phyloP scores from a whole-genome alignment of 208 protist genomes.

The Acanthamoeba lenticulata region DNA sequence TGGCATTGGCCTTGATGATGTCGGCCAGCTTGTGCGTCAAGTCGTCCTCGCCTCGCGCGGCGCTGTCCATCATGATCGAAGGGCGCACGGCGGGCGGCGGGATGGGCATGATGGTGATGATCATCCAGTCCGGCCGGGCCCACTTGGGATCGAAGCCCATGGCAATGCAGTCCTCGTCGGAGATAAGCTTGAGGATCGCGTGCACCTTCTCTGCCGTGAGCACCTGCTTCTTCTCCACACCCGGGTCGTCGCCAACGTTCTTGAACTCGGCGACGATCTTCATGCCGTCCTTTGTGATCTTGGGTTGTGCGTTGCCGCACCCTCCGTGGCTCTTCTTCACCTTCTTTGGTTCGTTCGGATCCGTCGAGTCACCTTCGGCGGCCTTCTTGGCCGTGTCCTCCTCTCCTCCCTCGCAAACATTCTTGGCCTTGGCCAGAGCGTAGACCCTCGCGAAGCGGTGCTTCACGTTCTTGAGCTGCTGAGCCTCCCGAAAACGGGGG shows the following conservation, averaged over 20 bases:
- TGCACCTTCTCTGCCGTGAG: conserved; percentile 83
- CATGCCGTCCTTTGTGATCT: conserved; percentile 83
- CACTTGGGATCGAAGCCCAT: conserved; percentile 92
- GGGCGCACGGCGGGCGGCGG: conserved; percentile 98
- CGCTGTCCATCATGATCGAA: conserved; percentile 88
- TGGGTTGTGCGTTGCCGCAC: conserved; percentile 89
- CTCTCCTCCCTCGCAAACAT: conserved; percentile 83
- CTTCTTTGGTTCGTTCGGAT: conserved; percentile 69
- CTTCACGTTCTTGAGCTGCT: conserved; percentile 78
- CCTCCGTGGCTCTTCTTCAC: conserved; percentile 84
- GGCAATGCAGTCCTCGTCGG: conserved; percentile 86
- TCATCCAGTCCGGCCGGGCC: conserved; percentile 93
- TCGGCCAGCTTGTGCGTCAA: conserved; percentile 97
- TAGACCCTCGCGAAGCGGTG: conserved; percentile 71
- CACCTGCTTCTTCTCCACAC: conserved; percentile 75
- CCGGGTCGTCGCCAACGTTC: conserved; percentile 58
- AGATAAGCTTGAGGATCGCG: conserved; percentile 88
- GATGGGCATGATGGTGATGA: conserved; percentile 96
- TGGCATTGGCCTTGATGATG: conserved; percentile 96
- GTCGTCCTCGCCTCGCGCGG: conserved; percentile 92
- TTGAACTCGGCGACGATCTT: conserved; percentile 87
- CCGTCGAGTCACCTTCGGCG: neutral
- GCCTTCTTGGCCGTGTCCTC: conserved; percentile 38
- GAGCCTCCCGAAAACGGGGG: conserved; percentile 58
- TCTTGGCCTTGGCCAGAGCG: conserved; percentile 84